Evolutionary conservation across 495 filamentous ascomycete species (phyloP), one percentile per base, ranked within the genome.

Genomic region (Daldinia grandis): DNA sequence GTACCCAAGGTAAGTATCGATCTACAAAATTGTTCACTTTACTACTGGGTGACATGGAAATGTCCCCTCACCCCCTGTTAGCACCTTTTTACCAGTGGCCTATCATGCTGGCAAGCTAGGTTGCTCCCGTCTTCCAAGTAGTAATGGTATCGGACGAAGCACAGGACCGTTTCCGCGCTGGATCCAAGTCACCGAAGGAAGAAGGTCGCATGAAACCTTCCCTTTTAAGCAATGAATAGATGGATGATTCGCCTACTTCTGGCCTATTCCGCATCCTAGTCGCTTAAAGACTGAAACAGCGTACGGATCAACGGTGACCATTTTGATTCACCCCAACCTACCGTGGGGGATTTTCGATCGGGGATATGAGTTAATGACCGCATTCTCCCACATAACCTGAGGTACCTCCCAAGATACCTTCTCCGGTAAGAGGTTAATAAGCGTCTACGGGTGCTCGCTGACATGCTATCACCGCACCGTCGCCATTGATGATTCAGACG

Each of bases 241-340:
- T 49, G 62, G 42, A 35, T 31, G 47, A 47, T 66, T 74, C 71
- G 71, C 62, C 71, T 74, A 71, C 70, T 69, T 71, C 56, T 70
- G 62, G 64, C 71, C 58, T 69, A 42, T 66, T 27, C 58, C 66
- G 69, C 56, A 66, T 47, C 65, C 71, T 24, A 64, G 54, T 77
- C 73, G 73, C 66, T 68, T 74, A 69, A 40, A 25, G 49, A 64
- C 73, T 76, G 75, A 77, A 77, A 77, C 75, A 74, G 62, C 40
- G 64, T 21, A 47, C 65, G 71, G 71, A 71, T 73, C 70, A 69
- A 62, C 58, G 65, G 62, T 67, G 58, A 66, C 69, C 58, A 54
- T 38, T 61, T 58, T 67, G 59, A 69, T 51, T 70, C 62, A 68
- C 69, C 37, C 59, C 55, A 62, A 47, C 62, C 35, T 58, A 56